A percentile compares a stretch with the other conserved stretches of the same genome.
Conservation (phyloP, 495 filamentous ascomycete genomes). For the Staphylotrichum tortipilum region DNA sequence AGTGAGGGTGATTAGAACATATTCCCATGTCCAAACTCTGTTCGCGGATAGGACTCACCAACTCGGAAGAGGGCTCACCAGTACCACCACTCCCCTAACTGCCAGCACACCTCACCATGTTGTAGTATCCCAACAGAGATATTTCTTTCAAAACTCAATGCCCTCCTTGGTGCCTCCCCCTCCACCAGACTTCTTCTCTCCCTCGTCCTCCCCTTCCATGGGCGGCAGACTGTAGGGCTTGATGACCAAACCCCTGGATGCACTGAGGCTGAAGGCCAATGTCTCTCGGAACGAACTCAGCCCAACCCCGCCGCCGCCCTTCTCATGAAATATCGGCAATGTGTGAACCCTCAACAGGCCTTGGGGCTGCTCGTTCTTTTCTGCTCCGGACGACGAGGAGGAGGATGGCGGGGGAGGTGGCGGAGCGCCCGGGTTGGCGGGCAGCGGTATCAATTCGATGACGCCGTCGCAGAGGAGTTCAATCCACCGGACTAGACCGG, state of each 20-base stretch:
- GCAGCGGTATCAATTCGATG: constrained; percentile 79
- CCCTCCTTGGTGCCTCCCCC: constrained; percentile 16
- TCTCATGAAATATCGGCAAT: constrained; percentile 78
- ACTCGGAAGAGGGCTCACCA: no score
- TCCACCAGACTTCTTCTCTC: constrained; percentile 56
- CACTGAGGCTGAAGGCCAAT: constrained; percentile 79
- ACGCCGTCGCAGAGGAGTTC: constrained; percentile 82
- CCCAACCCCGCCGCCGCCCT: constrained; percentile 68
- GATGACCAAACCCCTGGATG: constrained; percentile 71
- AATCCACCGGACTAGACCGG: constrained; percentile 77
- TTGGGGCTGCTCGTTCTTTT: constrained; percentile 64
- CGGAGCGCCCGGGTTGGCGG: constrained; percentile 52
- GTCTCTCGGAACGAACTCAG: constrained; percentile 65
- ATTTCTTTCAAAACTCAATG: constrained; percentile 27
- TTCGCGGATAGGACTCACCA: no score
- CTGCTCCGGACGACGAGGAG: constrained; percentile 12
- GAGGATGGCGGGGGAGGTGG: constrained; percentile 29
- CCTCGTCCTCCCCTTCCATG: constrained; percentile 68
- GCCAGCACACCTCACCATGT: no score
- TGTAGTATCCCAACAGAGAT: no score
- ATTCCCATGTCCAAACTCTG: no score
- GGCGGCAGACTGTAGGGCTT: constrained; percentile 86
- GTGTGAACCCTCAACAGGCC: constrained; percentile 76
- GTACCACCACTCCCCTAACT: no score
- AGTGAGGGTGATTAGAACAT: no score